A percentile compares a stretch with the other conserved stretches of the same genome.
Conservation (phyloP, 352 stramenopile species). For the Phytophthora pinifolia region DNA sequence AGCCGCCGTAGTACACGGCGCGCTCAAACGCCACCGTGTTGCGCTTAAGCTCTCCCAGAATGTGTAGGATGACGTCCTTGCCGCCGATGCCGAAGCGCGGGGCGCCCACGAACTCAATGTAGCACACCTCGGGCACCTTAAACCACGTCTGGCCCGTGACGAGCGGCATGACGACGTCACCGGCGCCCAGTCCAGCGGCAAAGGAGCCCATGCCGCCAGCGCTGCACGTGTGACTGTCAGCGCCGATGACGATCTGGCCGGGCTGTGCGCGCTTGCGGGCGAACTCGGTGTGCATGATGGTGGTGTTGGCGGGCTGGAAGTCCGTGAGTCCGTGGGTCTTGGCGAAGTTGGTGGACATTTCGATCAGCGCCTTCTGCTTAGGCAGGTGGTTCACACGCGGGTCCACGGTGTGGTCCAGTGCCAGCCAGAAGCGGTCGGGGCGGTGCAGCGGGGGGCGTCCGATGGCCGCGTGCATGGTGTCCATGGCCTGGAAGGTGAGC, state of each 20-base stretch:
- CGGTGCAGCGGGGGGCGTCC: constrained; percentile 69
- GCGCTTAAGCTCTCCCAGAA: constrained; percentile 74
- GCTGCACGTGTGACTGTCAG: constrained; percentile 77
- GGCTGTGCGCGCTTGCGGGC: constrained; percentile 76
- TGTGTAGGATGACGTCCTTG: constrained; percentile 83
- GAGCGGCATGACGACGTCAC: constrained; percentile 82
- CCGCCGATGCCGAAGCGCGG: constrained; percentile 74
- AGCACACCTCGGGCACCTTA: constrained; percentile 78
- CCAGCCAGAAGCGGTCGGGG: constrained; percentile 83
- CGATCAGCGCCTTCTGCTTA: constrained; percentile 80
- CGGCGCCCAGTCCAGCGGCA: constrained; percentile 65
- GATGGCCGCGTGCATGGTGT: constrained; percentile 78
- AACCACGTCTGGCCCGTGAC: constrained; percentile 87
- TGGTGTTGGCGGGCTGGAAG: constrained; percentile 83
- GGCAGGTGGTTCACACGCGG: constrained; percentile 76
- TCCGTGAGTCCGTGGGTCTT: constrained; percentile 66
- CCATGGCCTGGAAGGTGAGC: constrained; percentile 84
- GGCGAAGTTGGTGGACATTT: constrained; percentile 80
- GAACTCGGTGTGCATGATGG: constrained; percentile 89
- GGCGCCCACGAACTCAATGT: constrained; percentile 74
- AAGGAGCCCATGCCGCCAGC: constrained; percentile 79
- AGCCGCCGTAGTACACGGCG: constrained; percentile 75
- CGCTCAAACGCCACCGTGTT: constrained; percentile 85
- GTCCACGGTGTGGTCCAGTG: constrained; percentile 81
- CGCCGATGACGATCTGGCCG: constrained; percentile 83